Evolutionary conservation across 2,329 filamentous ascomycete genomes (phyloP).

Genomic region (Paramyrothecium sp.): DNA sequence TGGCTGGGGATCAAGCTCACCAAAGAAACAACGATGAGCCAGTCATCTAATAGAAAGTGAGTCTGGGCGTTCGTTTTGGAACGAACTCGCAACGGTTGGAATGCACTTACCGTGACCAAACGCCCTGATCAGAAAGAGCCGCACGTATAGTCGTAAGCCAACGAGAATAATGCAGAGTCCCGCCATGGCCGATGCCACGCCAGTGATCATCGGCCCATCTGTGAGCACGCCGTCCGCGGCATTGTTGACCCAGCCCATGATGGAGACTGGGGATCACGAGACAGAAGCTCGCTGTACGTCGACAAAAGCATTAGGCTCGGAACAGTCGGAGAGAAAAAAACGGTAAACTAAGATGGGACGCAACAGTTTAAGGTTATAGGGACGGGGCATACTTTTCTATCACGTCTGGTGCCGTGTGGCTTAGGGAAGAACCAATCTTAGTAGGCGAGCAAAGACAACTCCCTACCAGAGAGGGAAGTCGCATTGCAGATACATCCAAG

Average conservation of each 20-base stretch:
- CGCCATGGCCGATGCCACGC: slow-evolving; percentile 8
- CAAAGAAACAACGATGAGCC: slow-evolving; percentile 15
- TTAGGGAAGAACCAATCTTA: not conserved
- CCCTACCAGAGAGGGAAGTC: not conserved
- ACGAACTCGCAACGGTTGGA: not conserved
- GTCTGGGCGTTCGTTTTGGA: slow-evolving; percentile 1
- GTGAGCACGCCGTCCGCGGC: slow-evolving; percentile 7
- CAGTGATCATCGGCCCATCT: slow-evolving; percentile 11
- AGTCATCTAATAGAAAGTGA: slow-evolving; percentile 11
- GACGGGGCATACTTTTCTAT: not conserved
- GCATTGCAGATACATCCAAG: not conserved
- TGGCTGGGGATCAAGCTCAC: not conserved
- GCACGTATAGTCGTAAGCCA: slow-evolving; percentile 9
- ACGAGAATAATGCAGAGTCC: slow-evolving; percentile 6
- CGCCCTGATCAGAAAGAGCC: slow-evolving; percentile 11
- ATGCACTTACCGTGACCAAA: slow-evolving; percentile 11
- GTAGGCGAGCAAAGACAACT: not conserved
- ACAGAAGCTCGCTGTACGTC: not conserved
- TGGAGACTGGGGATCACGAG: not conserved
- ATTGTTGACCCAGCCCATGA: slow-evolving; percentile 15
- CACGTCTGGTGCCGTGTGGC: not conserved
- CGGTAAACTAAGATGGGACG: not conserved
- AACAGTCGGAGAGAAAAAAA: not conserved
- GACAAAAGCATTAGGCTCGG: not conserved
- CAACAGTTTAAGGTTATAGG: not conserved